Percentiles rank a stretch among this genome's conserved stretches.
Evolutionary conservation across 2,329 filamentous ascomycete genomes (phyloP).

Genomic region (Talaromyces marneffei): DNA sequence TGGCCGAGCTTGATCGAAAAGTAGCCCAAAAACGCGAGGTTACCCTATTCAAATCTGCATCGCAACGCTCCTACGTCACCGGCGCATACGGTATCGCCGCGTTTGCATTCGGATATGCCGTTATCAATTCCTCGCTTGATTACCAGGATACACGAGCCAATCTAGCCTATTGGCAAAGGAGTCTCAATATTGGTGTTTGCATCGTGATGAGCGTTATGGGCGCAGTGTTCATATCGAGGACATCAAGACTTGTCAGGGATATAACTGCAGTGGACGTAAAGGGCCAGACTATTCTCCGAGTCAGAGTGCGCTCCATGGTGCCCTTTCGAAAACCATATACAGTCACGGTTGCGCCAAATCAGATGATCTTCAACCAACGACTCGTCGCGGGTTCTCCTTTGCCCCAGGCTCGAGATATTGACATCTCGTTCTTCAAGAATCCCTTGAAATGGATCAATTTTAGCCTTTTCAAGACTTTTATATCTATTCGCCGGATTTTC

Average conservation of each 20-base stretch:
- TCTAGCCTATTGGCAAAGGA: slow-evolving; percentile 52
- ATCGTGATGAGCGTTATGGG: slow-evolving; percentile 57
- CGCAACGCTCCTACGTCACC: slow-evolving; percentile 58
- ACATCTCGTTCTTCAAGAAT: slow-evolving; percentile 28
- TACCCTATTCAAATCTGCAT: slow-evolving; percentile 59
- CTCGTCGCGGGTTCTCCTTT: slow-evolving; percentile 24
- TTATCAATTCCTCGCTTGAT: slow-evolving; percentile 48
- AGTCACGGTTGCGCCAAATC: slow-evolving; percentile 28
- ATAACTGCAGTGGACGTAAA: slow-evolving; percentile 49
- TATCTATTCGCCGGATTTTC: slow-evolving; percentile 34
- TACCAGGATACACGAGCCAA: slow-evolving; percentile 48
- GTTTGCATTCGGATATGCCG: slow-evolving; percentile 49
- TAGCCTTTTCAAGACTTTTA: slow-evolving; percentile 28
- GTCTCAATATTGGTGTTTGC: slow-evolving; percentile 54
- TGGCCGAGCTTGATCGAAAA: slow-evolving; percentile 46
- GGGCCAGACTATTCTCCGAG: slow-evolving; percentile 28
- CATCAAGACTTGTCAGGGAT: slow-evolving; percentile 51
- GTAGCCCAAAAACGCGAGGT: slow-evolving; percentile 54
- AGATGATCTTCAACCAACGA: slow-evolving; percentile 31
- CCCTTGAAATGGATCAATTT: slow-evolving; percentile 29
- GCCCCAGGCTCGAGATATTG: slow-evolving; percentile 14
- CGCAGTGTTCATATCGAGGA: slow-evolving; percentile 54
- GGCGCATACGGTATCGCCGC: slow-evolving; percentile 54
- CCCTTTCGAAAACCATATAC: slow-evolving; percentile 35
- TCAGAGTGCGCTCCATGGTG: slow-evolving; percentile 31